Conservation (phyloP, 768 basidiomycete species). For the Tulasnella sp. region DNA sequence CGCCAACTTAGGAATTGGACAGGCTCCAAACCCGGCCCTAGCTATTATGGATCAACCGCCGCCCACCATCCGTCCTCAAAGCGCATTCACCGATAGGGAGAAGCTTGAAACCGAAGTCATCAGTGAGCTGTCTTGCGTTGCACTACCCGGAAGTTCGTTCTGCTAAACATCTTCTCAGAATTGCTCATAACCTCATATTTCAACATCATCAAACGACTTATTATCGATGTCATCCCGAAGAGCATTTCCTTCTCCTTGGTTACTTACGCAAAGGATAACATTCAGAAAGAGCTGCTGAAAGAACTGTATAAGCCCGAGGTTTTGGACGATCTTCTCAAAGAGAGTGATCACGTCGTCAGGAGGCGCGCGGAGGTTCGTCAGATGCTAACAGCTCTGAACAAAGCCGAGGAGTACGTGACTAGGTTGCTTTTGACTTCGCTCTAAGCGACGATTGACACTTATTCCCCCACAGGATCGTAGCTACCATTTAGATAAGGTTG, state of each 20-base stretch:
- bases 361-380: conserved; percentile 91
- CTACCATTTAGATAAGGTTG: conserved; percentile 33
- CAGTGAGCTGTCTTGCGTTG: conserved; percentile 63
- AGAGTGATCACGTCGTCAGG: conserved; percentile 84
- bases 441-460: neutral
- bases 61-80: conserved; percentile 82
- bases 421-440: conserved; percentile 24
- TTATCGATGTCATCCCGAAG: conserved; percentile 99
- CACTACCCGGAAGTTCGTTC: neutral
- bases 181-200: conserved; percentile 96
- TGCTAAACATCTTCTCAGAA: conserved; percentile 54
- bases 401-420: conserved; percentile 86
- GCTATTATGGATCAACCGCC: conserved; percentile 64
- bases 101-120: conserved; percentile 99
- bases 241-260: conserved; percentile 93
- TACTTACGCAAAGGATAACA: conserved; percentile 87
- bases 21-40: conserved; percentile 27
- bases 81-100: conserved; percentile 90
- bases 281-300: conserved; percentile 92
- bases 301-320: conserved; percentile 98
- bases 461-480: conserved; percentile 37
- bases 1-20: neutral
- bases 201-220: conserved; percentile 98
- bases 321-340: conserved; percentile 91
- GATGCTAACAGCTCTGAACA: conserved; percentile 93